These are phyloP conservation scores for Bipolaris sorokiniana DNA, from an alignment of 2,329 filamentous ascomycete genomes.

Conservation along the genomic window DNA sequence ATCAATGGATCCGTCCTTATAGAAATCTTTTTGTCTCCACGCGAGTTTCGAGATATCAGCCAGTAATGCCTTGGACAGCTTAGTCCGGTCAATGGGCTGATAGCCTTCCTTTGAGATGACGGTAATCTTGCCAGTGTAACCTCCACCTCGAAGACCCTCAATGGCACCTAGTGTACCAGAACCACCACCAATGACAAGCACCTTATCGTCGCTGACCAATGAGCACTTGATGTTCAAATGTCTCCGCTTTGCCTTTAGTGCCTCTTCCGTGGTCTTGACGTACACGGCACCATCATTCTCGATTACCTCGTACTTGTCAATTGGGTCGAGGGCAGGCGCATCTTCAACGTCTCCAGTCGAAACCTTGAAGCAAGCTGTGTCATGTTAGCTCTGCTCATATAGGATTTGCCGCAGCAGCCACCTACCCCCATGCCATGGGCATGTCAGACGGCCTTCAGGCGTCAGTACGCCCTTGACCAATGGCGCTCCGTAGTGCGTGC, in stretches of 20 bases:
- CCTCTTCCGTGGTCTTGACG: conserved; percentile 77
- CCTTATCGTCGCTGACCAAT: conserved; percentile 63
- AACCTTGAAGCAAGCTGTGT: conserved; percentile 85
- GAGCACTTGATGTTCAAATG: conserved; percentile 76
- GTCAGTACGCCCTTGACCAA: conserved; percentile 85
- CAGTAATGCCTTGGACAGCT: conserved; percentile 91
- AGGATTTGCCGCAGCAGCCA: background rate
- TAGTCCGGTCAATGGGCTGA: conserved; percentile 88
- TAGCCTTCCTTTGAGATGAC: conserved; percentile 85
- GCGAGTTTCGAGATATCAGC: conserved; percentile 79
- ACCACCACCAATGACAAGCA: conserved; percentile 79
- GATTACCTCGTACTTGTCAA: conserved; percentile 79
- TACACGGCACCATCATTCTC: conserved; percentile 86
- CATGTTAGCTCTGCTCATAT: conserved; percentile 11
- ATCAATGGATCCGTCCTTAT: conserved; percentile 66
- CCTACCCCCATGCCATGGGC: conserved; percentile 92
- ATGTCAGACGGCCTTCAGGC: conserved; percentile 81
- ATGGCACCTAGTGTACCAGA: conserved; percentile 82
- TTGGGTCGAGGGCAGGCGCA: conserved; percentile 85
- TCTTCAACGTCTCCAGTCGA: conserved; percentile 92
- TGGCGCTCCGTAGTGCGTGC: conserved; percentile 90
- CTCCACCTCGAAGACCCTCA: conserved; percentile 80
- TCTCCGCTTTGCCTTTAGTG: conserved; percentile 77
- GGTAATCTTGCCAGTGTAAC: conserved; percentile 80
- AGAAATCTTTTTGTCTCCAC: conserved; percentile 79